Evolutionary conservation across 306 rosid genomes (phyloP).

Genomic region (Fragaria vesca): DNA sequence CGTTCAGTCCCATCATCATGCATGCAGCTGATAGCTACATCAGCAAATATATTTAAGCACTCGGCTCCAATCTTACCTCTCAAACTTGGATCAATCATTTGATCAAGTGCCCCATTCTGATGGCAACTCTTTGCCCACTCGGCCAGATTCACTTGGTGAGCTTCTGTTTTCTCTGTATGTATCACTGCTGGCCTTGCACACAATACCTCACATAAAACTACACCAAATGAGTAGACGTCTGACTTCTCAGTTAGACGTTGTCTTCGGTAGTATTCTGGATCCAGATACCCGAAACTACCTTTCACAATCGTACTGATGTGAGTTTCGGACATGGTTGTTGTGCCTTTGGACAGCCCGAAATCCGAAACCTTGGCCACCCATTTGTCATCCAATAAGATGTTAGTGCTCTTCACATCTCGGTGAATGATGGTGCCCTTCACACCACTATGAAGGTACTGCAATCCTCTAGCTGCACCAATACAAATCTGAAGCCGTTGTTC

Average conservation of each 20-base stretch:
- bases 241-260: conserved; percentile 41
- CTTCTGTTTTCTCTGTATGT: background rate
- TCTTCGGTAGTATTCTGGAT: conserved; percentile 30
- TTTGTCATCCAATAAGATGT: conserved; percentile 33
- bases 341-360: conserved; percentile 42
- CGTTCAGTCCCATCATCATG: conserved; percentile 26
- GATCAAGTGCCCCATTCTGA: background rate
- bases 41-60: conserved; percentile 11
- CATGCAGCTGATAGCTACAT: conserved; percentile 18
- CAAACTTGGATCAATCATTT: conserved; percentile 14
- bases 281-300: conserved; percentile 30
- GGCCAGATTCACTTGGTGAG: background rate
- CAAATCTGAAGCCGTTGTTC: conserved; percentile 27
- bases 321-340: conserved; percentile 4
- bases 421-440: conserved; percentile 27
- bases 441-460: conserved; percentile 26
- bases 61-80: conserved; percentile 8
- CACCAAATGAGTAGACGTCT: conserved; percentile 61
- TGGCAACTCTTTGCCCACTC: background rate
- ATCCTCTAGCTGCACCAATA: conserved; percentile 22
- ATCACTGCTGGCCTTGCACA: conserved; percentile 39
- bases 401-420: conserved; percentile 34
- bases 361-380: conserved; percentile 45
- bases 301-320: conserved; percentile 37
- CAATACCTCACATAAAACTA: conserved; percentile 49